Base-by-base conservation (phyloP, 2,329 filamentous ascomycete genomes). In the Curvularia sp. region DNA sequence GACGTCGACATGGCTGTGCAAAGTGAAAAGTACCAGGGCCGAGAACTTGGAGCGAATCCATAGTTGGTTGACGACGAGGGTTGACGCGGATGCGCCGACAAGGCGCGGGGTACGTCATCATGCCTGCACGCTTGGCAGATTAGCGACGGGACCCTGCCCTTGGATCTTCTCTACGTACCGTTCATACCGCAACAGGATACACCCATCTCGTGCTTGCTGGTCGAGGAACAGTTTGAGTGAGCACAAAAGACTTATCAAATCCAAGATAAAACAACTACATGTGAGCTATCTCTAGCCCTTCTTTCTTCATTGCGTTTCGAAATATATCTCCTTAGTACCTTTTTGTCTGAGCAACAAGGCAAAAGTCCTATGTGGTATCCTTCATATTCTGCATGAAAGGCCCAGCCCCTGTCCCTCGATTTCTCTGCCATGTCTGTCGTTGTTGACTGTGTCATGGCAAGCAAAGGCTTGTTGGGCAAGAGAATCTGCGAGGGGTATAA, bases 291-390 rank as follows among this genome's bases (percentile, higher is more conserved):
- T 70, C 58, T 0, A 77, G 74, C 19, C 78, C 78, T 28, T 79
- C 63, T 47, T 62, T 74, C 48, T 58, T 71, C 68, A 80, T 48
- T 56, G 77, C 73, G n/a, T 72, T 70, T 41, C 83, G 77, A 50
- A 85, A 81, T 41, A 86, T 80, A 12, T 81, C 80, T 64, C 86
- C 83, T 6, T 83, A 80, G 65, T 83, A 85, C 66, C n/a, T n/a
- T 82, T 85, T 70, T 86, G 83, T 15, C 84, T 76, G 52, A 86
- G 65, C 1, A 85, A 83, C n/a, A 85, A 73, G 0, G 80, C 78
- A 64, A 84, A 84, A 86, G 59, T 83, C 79, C 72, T 81, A 85
- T 25, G 74, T 73, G 1, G 83, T 83, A 55, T 83, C 81, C 34
- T 78, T 79, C 75, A 85, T 84, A 34, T 80, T 75, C 63, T 84